Base-by-base conservation (phyloP, 148 eudicot species). In the Rheum nobile region DNA sequence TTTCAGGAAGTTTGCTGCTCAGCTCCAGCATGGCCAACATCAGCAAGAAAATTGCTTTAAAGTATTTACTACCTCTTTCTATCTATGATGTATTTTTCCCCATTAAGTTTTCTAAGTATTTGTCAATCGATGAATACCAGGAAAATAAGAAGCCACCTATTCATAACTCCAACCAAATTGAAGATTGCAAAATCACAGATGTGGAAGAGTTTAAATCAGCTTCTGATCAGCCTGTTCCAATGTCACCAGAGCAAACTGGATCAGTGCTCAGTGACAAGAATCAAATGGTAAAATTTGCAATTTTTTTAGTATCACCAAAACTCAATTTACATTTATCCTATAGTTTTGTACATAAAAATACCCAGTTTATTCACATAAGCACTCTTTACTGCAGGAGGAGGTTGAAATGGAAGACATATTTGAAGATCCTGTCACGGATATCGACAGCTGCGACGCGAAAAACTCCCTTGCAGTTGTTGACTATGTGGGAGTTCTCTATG, bases 351-450 rank as follows among this genome's bases (percentile, higher is more conserved):
- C 28, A 4, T 6, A 11, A 22, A 13, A 21, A 39, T 22, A 31
- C n/a, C 17, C 10, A 0, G 6, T 37, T 44, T 13, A 37, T 19
- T 71, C 48, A 16, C 52, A 8, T 11, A 70, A 31, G 21, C 24
- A 13, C 39, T 14, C n/a, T 75, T 71, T 6, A n/a, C 47, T 28
- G 26, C 70, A 83, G 90, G 81, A 84, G 75, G 91, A 92, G 68
- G 85, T 89, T 35, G 97, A 89, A 73, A 89, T 92, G 95, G 95
- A 93, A 74, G 98, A 93, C 72, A 85, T 86, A 26, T 84, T 82
- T 71, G 93, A 90, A 72, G 98, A 88, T 22, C 76, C 79, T 26
- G 67, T 90, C 13, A 8, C 80, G 80, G 93, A 90, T 57, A 90
- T 93, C 16, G 98, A 93, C 44, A 79, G 83, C 68, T 68, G 80